phyloP scores from a whole-genome alignment of 768 basidiomycete genomes.

The Naganishia antarctica region DNA sequence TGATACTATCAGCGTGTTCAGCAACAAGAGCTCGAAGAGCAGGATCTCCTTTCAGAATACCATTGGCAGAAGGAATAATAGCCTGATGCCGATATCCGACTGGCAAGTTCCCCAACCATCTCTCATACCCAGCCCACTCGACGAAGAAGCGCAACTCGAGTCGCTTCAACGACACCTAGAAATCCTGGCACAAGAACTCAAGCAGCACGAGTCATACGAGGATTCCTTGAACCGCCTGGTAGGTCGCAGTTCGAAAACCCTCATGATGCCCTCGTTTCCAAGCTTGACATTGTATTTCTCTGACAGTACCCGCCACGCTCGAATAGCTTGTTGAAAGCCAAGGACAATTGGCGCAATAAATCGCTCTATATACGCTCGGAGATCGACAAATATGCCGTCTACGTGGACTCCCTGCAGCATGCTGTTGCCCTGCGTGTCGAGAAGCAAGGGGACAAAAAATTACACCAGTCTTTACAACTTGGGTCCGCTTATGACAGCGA shows the following conservation, averaged over 20 bases:
- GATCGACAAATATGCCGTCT: constrained; percentile 91
- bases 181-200: constrained; percentile 69
- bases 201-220: constrained; percentile 74
- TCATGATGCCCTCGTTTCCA: too few relatives aligned
- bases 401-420: constrained; percentile 78
- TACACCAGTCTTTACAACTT: constrained; percentile 51
- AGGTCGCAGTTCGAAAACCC: too few relatives aligned
- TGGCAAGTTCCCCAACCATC: constrained; percentile 91
- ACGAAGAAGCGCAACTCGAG: constrained; percentile 90
- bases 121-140: constrained; percentile 72
- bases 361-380: constrained; percentile 83
- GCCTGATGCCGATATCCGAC: constrained; percentile 77
- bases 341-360: constrained; percentile 87
- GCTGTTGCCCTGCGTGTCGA: constrained; percentile 81
- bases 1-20: constrained; percentile 60
- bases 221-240: constrained; percentile 58
- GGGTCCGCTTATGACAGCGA: background rate
- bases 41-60: constrained; percentile 53
- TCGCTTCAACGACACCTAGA: constrained; percentile 75
- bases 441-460: constrained; percentile 80
- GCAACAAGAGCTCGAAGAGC: constrained; percentile 71
- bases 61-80: constrained; percentile 31
- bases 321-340: constrained; percentile 67
- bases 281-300: too few relatives aligned
- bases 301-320: constrained; percentile 80